phyloP scores from a whole-genome alignment of 352 stramenopile species.

The Albugo candida region DNA sequence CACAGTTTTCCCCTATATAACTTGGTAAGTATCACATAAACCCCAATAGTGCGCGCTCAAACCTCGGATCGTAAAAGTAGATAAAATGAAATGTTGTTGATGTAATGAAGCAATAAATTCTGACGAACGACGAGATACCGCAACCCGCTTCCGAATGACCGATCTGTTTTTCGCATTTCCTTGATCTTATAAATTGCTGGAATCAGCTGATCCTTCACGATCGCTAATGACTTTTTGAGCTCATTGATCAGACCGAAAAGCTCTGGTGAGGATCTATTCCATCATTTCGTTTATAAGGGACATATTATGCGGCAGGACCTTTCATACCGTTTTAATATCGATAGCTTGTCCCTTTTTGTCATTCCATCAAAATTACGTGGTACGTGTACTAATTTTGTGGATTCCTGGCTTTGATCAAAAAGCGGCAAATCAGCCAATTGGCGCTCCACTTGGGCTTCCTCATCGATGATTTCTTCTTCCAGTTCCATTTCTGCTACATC shows the following conservation, averaged over 20 bases:
- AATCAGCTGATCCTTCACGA: constrained; percentile 40
- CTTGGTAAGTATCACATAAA: background rate
- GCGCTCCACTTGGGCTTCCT: constrained; percentile 29
- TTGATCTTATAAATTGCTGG: constrained; percentile 57
- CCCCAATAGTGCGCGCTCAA: background rate
- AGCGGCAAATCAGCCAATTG: constrained; percentile 60
- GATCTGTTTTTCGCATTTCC: constrained; percentile 30
- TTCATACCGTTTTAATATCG: constrained; percentile 34
- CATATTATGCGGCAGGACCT: constrained; percentile 74
- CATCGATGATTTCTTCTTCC: constrained; percentile 22
- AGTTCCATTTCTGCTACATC: constrained; percentile 16
- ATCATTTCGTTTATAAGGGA: constrained; percentile 75
- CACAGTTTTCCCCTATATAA: constrained; percentile 38
- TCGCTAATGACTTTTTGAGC: constrained; percentile 38
- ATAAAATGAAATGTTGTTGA: constrained; percentile 76
- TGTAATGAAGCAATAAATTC: constrained; percentile 72
- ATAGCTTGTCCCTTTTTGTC: background rate
- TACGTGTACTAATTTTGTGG: constrained; percentile 7
- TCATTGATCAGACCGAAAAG: constrained; percentile 48
- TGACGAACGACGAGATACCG: constrained; percentile 63
- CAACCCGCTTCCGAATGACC: constrained; percentile 33
- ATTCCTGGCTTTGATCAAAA: constrained; percentile 25
- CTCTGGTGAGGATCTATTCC: constrained; percentile 33
- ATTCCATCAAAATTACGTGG: background rate
- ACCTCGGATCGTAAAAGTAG: constrained; percentile 45